Base-by-base conservation (phyloP, 2,329 filamentous ascomycete genomes). In the Ceratocystis cubensis region DNA sequence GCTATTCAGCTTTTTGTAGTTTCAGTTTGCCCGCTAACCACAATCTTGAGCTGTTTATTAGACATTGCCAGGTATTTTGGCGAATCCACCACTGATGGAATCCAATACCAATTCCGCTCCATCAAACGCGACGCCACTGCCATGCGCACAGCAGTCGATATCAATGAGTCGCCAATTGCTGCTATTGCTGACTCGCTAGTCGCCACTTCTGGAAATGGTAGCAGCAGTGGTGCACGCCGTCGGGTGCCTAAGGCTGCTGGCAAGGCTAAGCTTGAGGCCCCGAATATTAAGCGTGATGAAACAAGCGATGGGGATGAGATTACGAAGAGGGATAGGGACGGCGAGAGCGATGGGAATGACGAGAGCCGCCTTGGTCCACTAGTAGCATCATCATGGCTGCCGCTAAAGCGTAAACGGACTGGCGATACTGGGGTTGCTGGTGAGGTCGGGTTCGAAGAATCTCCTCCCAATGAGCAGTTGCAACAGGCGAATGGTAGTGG, bases 31-130 rank as follows among this genome's bases (percentile, higher is more conserved):
- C 5, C 41, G 20, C 66, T 64, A 59, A 64, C 61, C 22, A 30
- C 25, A 20, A 17, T 22, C 17, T 48, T 8, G 5, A 17, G 17
- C 45, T 8, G 15, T 15, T 48, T 48, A 56, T 10, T 63, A 86
- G 83, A 84, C 56, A 84, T 86, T 63, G 79, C 81, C 68, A 82
- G 79, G 68, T 80, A 81, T 73, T 86, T 83, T 69, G 83, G 83
- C 30, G 82, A 83, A 66, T 83, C 81, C 2, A 86, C 83, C 0
- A 72, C 77, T 0, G 78, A 78, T 22, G 84, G 84, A 7, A 79
- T 86, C n/a, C 78, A 80, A 70, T 86, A 83, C 72, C 83, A 85
- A 71, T 84, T 86, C 71, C 79, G 83, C 0, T 69, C 72, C 28
- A 79, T 85, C 74, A 84, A 83, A 73, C 76, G 76, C 45, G 77